Percentiles rank a stretch among this genome's conserved stretches.
Evolutionary conservation across 2,329 filamentous ascomycete species (phyloP).

Genomic region (Penicillium sp.): DNA sequence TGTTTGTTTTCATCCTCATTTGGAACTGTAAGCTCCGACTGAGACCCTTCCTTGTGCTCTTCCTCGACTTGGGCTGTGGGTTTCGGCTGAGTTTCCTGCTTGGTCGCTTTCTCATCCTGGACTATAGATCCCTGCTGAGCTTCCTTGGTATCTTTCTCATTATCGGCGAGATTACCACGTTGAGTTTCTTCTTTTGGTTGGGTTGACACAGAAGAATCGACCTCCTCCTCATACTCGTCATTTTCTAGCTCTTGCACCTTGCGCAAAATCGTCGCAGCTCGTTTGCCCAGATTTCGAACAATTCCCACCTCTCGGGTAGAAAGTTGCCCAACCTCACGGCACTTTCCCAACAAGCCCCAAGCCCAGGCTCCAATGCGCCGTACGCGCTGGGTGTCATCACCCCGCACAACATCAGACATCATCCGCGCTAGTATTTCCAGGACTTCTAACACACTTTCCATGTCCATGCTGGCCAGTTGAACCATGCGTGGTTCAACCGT

Average conservation of each 20-base stretch:
- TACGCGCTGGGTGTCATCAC: conserved; percentile 58
- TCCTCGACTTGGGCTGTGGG: not conserved
- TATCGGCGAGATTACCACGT: not conserved
- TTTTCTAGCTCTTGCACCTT: conserved; percentile 47
- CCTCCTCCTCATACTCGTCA: conserved; percentile 18
- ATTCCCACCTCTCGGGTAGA: conserved; percentile 71
- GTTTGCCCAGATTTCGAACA: conserved; percentile 75
- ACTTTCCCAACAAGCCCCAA: conserved; percentile 75
- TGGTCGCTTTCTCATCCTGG: not conserved
- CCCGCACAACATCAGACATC: conserved; percentile 63
- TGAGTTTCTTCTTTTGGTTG: not conserved
- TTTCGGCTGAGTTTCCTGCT: not conserved
- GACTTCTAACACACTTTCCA: conserved; percentile 63
- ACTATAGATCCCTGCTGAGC: not conserved
- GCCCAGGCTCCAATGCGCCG: conserved; percentile 75
- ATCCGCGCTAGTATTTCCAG: conserved; percentile 59
- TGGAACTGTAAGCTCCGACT: not conserved
- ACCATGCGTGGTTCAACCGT: conserved; percentile 48
- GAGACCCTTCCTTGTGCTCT: not conserved
- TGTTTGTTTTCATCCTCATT: not conserved
- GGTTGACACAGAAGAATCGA: conserved; percentile 15
- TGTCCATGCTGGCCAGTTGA: conserved; percentile 54
- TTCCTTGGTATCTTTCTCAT: not conserved
- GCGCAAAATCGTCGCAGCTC: conserved; percentile 56
- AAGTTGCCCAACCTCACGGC: conserved; percentile 72